Evolutionary conservation across 441 rosid genomes (phyloP).

Genomic region (Syzygium malaccense): DNA sequence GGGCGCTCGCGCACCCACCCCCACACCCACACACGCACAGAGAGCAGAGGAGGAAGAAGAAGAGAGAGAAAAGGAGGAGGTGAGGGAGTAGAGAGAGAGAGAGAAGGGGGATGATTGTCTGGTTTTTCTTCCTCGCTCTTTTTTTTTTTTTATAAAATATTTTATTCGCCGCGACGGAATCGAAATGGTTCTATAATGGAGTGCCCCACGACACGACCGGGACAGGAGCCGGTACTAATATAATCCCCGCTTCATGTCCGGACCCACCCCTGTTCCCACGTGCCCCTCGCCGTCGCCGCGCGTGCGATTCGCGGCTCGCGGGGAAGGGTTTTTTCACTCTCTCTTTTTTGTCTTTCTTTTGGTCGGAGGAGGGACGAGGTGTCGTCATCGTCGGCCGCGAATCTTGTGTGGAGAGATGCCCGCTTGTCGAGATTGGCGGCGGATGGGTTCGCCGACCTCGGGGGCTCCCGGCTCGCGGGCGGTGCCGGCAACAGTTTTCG

Average conservation of each 20-base stretch:
- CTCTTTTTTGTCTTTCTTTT: too few species aligned
- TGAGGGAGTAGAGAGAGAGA: not conserved
- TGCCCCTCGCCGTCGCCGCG: not conserved
- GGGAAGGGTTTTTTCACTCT: too few species aligned
- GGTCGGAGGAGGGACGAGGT: too few species aligned
- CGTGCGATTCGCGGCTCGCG: not conserved
- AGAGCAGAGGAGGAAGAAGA: not conserved
- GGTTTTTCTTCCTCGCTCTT: not conserved
- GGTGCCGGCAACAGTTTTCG: not conserved
- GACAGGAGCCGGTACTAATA: not conserved
- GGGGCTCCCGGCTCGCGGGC: fast-evolving
- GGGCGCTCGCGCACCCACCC: too few species aligned
- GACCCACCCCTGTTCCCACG: not conserved
- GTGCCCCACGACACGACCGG: not conserved
- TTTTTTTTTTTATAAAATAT: not conserved
- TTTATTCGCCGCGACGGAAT: not conserved
- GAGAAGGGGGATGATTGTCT: not conserved
- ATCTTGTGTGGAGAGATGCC: not conserved
- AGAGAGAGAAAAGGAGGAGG: not conserved
- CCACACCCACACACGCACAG: not conserved
- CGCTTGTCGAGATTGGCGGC: too few species aligned
- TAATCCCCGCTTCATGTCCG: not conserved
- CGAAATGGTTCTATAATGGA: not conserved
- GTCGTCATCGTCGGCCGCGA: not conserved
- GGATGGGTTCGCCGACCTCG: not conserved